Evolutionary conservation across 1,139 yeast genomes (phyloP), one percentile per base, ranked within the genome.

Genomic region (Casaregolazyma lundiana): DNA sequence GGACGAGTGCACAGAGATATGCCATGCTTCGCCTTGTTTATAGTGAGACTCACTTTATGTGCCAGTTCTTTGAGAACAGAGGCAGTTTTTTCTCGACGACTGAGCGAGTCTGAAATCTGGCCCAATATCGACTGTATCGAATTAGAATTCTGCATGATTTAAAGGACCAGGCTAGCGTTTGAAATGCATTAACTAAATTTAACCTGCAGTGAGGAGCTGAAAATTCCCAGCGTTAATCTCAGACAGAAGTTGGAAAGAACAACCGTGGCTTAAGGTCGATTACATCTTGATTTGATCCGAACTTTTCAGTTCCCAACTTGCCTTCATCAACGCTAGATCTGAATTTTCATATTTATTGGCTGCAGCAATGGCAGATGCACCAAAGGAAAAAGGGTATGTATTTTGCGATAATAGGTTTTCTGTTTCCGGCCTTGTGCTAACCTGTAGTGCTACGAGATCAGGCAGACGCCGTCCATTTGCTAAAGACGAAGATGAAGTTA

Each of bases 401-500:
- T 26, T n/a, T n/a, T 7, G 3, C 6, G 32, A 7, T 6, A 8
- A 21, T 21, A 21, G 8, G 24, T n/a, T n/a, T n/a, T n/a, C n/a
- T n/a, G n/a, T n/a, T n/a, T n/a, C n/a, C n/a, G n/a, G n/a, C n/a
- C n/a, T n/a, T n/a, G n/a, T n/a, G n/a, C n/a, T n/a, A n/a, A n/a
- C n/a, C n/a, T n/a, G n/a, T n/a, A n/a, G n/a, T n/a, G n/a, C n/a
- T n/a, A n/a, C n/a, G n/a, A n/a, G n/a, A n/a, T n/a, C n/a, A n/a
- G n/a, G n/a, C n/a, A n/a, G n/a, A n/a, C n/a, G n/a, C n/a, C 71
- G 76, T 50, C 63, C 80, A 45, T 65, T 74, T 36, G 68, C 66
- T 35, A 61, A 70, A 15, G 63, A 70, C 3, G 68, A 69, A 34
- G 79, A 77, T 48, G 78, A 76, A 8, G 78, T 77, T 11, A 62